Evolutionary conservation across 345 rosid species (phyloP).

Genomic region (Aquilaria yunnanensis): DNA sequence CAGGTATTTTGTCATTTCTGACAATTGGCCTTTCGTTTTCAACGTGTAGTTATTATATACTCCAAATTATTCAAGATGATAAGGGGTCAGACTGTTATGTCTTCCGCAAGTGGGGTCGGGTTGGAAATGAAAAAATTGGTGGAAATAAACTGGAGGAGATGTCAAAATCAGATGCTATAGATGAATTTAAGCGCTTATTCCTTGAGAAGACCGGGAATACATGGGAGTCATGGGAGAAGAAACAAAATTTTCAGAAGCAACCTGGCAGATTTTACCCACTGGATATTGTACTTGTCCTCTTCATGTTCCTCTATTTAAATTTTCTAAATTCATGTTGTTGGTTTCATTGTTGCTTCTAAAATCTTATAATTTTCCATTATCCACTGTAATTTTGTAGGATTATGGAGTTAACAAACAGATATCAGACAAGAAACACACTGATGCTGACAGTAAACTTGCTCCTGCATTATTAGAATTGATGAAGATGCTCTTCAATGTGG

Average conservation of each 20-base stretch:
- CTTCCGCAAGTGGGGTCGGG: conserved; percentile 96
- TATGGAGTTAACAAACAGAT: conserved; percentile 75
- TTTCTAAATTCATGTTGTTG: neutral
- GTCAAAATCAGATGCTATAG: conserved; percentile 73
- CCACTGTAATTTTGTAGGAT: conserved; percentile 43
- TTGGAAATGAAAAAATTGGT: conserved; percentile 86
- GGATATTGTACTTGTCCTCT: conserved; percentile 61
- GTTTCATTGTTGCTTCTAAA: neutral
- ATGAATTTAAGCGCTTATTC: conserved; percentile 58
- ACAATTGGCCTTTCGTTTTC: conserved; percentile 13
- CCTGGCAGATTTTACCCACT: conserved; percentile 87
- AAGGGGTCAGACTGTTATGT: conserved; percentile 67
- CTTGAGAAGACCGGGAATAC: conserved; percentile 92
- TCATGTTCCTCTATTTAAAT: conserved; percentile 1
- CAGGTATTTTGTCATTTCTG: neutral
- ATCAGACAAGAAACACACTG: conserved; percentile 32
- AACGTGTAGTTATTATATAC: conserved; percentile 65
- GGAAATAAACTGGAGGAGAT: conserved; percentile 66
- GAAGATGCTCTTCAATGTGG: conserved; percentile 91
- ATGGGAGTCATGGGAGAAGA: conserved; percentile 92
- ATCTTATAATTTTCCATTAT: neutral
- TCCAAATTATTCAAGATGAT: conserved; percentile 93
- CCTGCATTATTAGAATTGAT: conserved; percentile 63
- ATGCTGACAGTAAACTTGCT: conserved; percentile 57
- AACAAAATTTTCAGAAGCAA: conserved; percentile 65